A percentile compares a stretch with the other conserved stretches of the same genome.
Conservation (phyloP, 371 early-diverging fungal genomes). For the Mucor velutinosus region DNA sequence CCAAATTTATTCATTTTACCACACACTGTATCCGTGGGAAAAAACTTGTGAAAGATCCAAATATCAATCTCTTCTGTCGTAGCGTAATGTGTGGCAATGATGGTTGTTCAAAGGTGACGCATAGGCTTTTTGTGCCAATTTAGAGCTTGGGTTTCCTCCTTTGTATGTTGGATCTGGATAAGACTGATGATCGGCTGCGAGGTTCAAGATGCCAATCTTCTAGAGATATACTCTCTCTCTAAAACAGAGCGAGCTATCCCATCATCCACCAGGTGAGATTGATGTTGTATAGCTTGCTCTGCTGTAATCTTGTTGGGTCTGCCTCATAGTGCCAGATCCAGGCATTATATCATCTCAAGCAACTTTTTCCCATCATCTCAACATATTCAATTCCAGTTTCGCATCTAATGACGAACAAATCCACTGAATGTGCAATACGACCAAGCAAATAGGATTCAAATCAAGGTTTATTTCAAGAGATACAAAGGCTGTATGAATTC, state of each 20-base stretch:
- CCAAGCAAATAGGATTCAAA: neutral
- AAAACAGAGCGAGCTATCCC: too few species aligned
- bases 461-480: neutral
- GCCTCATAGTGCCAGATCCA: too few species aligned
- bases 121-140: neutral
- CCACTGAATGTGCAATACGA: neutral
- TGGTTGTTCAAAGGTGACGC: neutral
- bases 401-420: too few species aligned
- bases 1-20: neutral
- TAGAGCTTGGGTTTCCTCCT: neutral
- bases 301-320: too few species aligned
- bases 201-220: too few species aligned
- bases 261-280: too few species aligned
- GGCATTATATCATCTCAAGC: neutral
- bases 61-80: neutral
- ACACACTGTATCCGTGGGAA: conserved; percentile 9
- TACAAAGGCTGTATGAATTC: neutral
- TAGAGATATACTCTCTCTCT: too few species aligned
- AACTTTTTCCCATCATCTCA: neutral
- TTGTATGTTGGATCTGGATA: neutral
- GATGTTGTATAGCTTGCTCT: too few species aligned
- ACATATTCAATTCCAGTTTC: neutral
- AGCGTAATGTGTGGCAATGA: neutral
- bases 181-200: too few species aligned
- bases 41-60: conserved; percentile 3